Evolutionary conservation across 2,329 filamentous ascomycete genomes (phyloP).

Genomic region (Verticillium dahliae): DNA sequence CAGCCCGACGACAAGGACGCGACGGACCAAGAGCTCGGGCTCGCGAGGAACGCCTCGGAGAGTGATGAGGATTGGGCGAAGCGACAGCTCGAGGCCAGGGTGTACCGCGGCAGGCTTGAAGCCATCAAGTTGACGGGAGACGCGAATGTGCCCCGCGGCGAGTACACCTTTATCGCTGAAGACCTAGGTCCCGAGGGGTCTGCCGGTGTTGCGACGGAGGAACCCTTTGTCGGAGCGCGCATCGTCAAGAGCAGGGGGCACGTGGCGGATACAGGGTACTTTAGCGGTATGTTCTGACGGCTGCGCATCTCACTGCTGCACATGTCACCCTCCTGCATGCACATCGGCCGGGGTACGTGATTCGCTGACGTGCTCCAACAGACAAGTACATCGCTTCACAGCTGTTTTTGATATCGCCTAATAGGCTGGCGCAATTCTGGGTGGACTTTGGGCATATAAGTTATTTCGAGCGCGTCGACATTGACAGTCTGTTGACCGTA

Average conservation of each 20-base stretch:
- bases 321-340: too few relatives aligned
- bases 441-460: constrained; percentile 53
- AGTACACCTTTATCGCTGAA: constrained; percentile 73
- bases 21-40: constrained; percentile 30
- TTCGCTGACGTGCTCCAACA: neutral
- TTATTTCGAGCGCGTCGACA: constrained; percentile 53
- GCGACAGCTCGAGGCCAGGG: constrained; percentile 36
- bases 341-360: neutral
- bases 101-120: constrained; percentile 64
- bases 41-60: constrained; percentile 34
- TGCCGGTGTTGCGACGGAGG: constrained; percentile 56
- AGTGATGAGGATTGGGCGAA: constrained; percentile 36
- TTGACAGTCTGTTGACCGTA: constrained; percentile 41
- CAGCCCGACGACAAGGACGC: constrained; percentile 63
- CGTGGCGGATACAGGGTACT: constrained; percentile 67
- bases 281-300: constrained; percentile 51
- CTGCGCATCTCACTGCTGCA: neutral
- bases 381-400: constrained; percentile 70
- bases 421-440: constrained; percentile 80
- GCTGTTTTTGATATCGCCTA: constrained; percentile 70
- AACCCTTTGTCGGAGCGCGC: constrained; percentile 65
- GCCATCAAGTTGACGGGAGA: constrained; percentile 92
- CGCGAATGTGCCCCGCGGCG: constrained; percentile 79
- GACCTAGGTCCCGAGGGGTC: constrained; percentile 66
- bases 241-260: constrained; percentile 72